Base-by-base conservation (phyloP, 352 stramenopile species). In the Phytopythium delawarense region DNA sequence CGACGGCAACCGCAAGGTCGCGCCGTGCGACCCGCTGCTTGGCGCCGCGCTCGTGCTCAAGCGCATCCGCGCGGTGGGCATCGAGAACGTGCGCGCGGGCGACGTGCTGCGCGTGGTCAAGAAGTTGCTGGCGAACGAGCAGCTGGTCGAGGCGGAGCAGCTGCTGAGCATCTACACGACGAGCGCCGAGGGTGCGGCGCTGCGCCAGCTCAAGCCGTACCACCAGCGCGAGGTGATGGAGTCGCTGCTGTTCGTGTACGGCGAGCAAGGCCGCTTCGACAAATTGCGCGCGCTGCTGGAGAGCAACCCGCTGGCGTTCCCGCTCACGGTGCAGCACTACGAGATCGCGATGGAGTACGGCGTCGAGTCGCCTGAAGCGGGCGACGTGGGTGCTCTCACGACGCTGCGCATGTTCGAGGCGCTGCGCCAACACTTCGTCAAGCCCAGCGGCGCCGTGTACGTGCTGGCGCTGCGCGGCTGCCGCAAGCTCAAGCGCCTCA, bases 311-410 rank as follows among this genome's bases (percentile, higher is more conserved):
- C 60, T 81, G 54, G 75, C 71, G 7, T 85, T 87, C 57, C 75
- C 79, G 25, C 68, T 91, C 39, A 58, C 70, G 40, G 69, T 84
- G 37, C 75, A 71, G 16, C 79, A 91, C 70, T 92, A 81, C 69
- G 78, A 91, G 42, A 40, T 73, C 32, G 84, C 84, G 1, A 91
- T 92, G 84, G 77, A 91, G 60, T 91, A 89, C 56, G 83, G 72
- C 30, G 28, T 46, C 48, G 21, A 50, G 21, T 16, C 58, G 15
- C 58, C 72, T 4, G 59, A 72, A 42, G 70, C 65, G 7, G 59
- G 61, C 9, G 28, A 69, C 25, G 69, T 66, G 25, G 81, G 77
- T 9, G 66, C 81, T 8, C 65, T 78, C 18, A 61, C 81, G 40
- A 81, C 72, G 52, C 67, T 94, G 56, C 79, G 84, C 64, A 64